These are phyloP conservation scores for Podaxis pistillaris DNA, from an alignment of 768 basidiomycete species.

Conservation along the genomic window DNA sequence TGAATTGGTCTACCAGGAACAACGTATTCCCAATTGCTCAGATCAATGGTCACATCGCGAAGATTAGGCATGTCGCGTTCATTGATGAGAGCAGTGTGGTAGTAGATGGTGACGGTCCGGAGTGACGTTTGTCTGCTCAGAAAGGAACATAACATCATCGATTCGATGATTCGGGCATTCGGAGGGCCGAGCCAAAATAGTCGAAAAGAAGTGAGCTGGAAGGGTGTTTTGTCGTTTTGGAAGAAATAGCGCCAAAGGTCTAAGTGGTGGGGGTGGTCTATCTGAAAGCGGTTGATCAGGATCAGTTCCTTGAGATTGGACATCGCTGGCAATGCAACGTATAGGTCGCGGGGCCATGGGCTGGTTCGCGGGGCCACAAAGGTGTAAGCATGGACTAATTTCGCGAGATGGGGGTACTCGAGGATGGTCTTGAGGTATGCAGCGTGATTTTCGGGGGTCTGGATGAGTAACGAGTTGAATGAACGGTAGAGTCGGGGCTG, in stretches of 20 bases:
- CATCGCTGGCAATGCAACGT: neutral
- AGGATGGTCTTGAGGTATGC: neutral
- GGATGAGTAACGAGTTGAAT: neutral
- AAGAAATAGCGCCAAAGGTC: conserved; percentile 6
- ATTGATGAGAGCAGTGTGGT: neutral
- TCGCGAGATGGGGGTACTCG: neutral
- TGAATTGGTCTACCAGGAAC: neutral
- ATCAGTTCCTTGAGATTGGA: conserved; percentile 4
- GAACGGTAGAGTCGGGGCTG: neutral
- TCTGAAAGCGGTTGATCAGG: neutral
- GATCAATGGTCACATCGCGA: neutral
- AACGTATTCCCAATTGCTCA: neutral
- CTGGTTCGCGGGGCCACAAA: neutral
- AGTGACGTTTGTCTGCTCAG: neutral
- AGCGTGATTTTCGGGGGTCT: neutral
- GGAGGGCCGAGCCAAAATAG: neutral
- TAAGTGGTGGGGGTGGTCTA: neutral
- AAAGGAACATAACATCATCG: neutral
- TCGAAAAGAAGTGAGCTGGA: neutral
- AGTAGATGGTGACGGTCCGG: neutral
- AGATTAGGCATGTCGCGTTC: neutral
- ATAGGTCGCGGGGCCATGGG: neutral
- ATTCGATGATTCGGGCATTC: neutral
- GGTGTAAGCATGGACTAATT: neutral
- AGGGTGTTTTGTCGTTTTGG: neutral